Evolutionary conservation across 2,329 filamentous ascomycete species (phyloP), one percentile per base, ranked within the genome.

Genomic region (Penicillium sp.): DNA sequence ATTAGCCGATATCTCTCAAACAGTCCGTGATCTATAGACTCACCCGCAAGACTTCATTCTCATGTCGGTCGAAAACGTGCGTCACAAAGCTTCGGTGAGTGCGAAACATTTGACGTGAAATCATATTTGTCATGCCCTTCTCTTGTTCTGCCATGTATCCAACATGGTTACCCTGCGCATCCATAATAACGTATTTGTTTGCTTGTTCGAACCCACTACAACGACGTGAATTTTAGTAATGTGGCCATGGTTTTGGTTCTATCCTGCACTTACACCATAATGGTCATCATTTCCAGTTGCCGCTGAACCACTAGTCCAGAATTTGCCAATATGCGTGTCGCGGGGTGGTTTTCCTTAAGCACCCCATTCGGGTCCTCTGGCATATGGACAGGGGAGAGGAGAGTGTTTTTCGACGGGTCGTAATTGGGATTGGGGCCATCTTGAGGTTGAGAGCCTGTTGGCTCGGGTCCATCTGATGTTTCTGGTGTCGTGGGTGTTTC

Each of bases 121-220:
- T 75, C 29, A 80, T 78, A 54, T 76, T 81, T 2, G 79, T 83
- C 54, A 88, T 72, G 1, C 85, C 84, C 57, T 82, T 82, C 47
- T 88, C 86, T 65, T 83, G 80, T 70, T 88, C 86, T 31, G 84
- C 85, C 67, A 88, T 82, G 63, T 85, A 88, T 13, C 86, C 86
- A 44, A 88, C 78, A 61, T 86, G 85, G 57, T 84, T 83, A 6
- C 86, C 86, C 53, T 83, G 78, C 2, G 84, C 84, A 72, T 88
- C 83, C 79, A 88, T 83, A 49, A 88, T 86, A 14, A 86, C 80
- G 67, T 88, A 88, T 69, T 81, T 80, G 66, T 88, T 88, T 13
- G 86, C 85, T 69, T 88, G 86, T 70, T 88, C 86, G 62, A 88
- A 88, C 1, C 86, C 85, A 59, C 76, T 78, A 25, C 9, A 2